phyloP scores from a whole-genome alignment of 2,329 filamentous ascomycete genomes.

The Fusarium camptoceras region DNA sequence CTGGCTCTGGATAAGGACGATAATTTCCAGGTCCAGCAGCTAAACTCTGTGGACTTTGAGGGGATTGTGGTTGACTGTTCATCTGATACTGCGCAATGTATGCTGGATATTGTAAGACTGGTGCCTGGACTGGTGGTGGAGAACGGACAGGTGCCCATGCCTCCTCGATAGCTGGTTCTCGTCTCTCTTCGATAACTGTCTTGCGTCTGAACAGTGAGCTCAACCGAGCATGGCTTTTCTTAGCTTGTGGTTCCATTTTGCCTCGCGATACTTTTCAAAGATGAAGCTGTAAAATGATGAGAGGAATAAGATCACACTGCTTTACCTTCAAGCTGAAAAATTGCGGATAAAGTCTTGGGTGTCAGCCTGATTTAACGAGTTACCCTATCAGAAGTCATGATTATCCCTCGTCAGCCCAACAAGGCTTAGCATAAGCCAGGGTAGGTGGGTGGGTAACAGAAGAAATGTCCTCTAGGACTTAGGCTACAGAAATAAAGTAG shows the following conservation, averaged over 20 bases:
- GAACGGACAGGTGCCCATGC: not conserved
- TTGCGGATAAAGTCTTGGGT: not conserved
- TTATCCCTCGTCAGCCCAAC: not conserved
- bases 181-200: not conserved
- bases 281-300: not conserved
- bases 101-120: not conserved
- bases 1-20: not conserved
- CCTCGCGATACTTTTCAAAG: not conserved
- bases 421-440: not conserved
- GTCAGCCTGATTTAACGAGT: not conserved
- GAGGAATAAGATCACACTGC: not conserved
- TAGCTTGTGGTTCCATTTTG: not conserved
- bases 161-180: not conserved
- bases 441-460: too few species aligned
- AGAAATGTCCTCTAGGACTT: too few species aligned
- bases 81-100: constrained; percentile 2
- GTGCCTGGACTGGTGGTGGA: not conserved
- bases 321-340: not conserved
- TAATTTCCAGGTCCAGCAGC: not conserved
- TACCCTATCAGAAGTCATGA: not conserved
- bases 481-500: too few species aligned
- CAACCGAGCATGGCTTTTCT: not conserved
- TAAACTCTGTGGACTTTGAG: not conserved
- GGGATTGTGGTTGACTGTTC: not conserved
- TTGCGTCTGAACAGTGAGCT: not conserved